Evolutionary conservation across 768 basidiomycete genomes (phyloP), one percentile per base, ranked within the genome.

Genomic region (Kwoniella dendrophila): DNA sequence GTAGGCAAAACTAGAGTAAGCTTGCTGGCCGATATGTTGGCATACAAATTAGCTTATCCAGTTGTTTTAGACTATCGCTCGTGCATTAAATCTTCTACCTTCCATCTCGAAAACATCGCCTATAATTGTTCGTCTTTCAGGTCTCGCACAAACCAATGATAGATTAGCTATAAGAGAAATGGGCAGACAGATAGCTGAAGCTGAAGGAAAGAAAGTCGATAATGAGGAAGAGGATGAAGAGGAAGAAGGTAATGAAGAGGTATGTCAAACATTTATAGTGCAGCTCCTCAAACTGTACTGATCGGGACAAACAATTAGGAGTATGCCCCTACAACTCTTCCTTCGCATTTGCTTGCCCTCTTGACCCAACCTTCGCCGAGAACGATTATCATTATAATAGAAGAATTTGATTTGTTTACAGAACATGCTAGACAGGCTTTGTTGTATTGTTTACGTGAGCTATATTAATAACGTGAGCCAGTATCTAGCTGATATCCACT

Each of bases 361-460:
- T 67, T 80, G n/a, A 79, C 79, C 1, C 65, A 73, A 22, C 77
- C 79, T 1, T 78, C 94, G 3, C 81, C 86, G 11, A 87, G 87
- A n/a, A 86, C 90, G 1, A 87, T 89, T 1, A 75, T 98, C 48
- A 83, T 98, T 36, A 80, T 97, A 41, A 83, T 98, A 1, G 96
- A 99, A 69, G 88, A 88, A 6, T 94, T 98, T 77, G 96, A 99
- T 76, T 83, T 93, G 27, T 99, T 98, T 77, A 88, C 92, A 2
- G 84, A 87, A 16, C 93, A 97, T 77, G 87, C 92, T 11, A 86
- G 96, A 14, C 96, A 99, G 74, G 87, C 91, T 1, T 81, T 99
- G 24, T 84, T 99, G 4, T 99, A 99, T 74, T 98, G 94, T 74
- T 84, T 99, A 18, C 83, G 79, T 80, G 48, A 73, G 78, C 68